These are phyloP conservation scores for Trametopsis cervina DNA, from an alignment of 768 basidiomycete species.

Conservation along the genomic window DNA sequence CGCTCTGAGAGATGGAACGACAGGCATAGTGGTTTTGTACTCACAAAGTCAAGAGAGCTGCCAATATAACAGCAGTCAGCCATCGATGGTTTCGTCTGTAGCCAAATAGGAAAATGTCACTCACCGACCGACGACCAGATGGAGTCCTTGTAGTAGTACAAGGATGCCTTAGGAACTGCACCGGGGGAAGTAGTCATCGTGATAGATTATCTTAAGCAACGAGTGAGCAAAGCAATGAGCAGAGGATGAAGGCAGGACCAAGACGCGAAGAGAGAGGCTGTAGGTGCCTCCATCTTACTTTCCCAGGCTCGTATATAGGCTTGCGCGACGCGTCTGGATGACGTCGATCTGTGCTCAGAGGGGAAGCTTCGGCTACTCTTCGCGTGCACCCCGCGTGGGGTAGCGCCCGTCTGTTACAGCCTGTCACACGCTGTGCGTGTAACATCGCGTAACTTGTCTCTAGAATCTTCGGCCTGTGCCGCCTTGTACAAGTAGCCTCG, in stretches of 20 bases:
- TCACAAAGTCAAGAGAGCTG: constrained; percentile 54
- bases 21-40: no score
- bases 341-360: constrained; percentile 7
- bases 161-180: constrained; percentile 63
- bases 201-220: no score
- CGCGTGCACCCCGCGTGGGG: constrained; percentile 2
- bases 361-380: no score
- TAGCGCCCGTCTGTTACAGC: neutral
- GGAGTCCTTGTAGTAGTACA: constrained; percentile 60
- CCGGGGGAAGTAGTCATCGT: neutral
- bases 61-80: neutral
- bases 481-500: no score
- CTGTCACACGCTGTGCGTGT: neutral
- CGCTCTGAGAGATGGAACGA: no score
- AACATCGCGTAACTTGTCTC: constrained; percentile 1
- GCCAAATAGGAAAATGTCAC: constrained; percentile 14
- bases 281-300: neutral
- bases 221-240: no score
- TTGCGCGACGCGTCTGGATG: constrained; percentile 13
- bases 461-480: constrained; percentile 6
- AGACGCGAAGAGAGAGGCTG: no score
- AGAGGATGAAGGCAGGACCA: no score
- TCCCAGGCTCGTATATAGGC: neutral
- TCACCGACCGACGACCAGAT: constrained; percentile 62
- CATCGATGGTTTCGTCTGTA: constrained; percentile 2